A percentile compares a stretch with the other conserved stretches of the same genome.
Evolutionary conservation across 1,284 basidiomycete species (phyloP).

Genomic region (Papiliotrema terrestris): DNA sequence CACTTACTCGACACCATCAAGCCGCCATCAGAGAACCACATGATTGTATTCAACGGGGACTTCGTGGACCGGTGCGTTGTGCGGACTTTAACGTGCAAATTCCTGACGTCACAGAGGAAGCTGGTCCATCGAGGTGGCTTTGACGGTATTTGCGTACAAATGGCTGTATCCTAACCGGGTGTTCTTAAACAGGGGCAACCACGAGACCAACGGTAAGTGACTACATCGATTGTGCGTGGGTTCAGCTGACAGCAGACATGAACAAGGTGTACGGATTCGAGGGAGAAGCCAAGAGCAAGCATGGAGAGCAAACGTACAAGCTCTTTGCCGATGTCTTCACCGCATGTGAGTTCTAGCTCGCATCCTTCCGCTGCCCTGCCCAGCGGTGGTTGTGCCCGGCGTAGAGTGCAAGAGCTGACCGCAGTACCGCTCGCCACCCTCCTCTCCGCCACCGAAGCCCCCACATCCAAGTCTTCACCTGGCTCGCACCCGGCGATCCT

Average conservation of each 20-base stretch:
- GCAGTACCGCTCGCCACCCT: slow-evolving; percentile 87
- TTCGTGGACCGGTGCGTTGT: slow-evolving; percentile 81
- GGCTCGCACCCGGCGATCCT: slow-evolving; percentile 59
- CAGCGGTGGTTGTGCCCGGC: too few species aligned
- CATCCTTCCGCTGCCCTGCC: background rate
- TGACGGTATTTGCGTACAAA: slow-evolving; percentile 93
- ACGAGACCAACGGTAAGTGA: slow-evolving; percentile 69
- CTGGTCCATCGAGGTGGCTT: slow-evolving; percentile 79
- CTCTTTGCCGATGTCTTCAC: slow-evolving; percentile 91
- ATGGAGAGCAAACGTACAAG: slow-evolving; percentile 83
- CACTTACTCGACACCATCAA: slow-evolving; percentile 85
- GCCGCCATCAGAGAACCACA: slow-evolving; percentile 72
- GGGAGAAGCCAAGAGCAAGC: slow-evolving; percentile 93
- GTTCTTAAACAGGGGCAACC: slow-evolving; percentile 93
- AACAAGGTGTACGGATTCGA: slow-evolving; percentile 86
- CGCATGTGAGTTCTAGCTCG: slow-evolving; percentile 58
- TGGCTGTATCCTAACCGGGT: slow-evolving; percentile 87
- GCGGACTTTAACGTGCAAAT: background rate
- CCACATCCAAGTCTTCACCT: slow-evolving; percentile 52
- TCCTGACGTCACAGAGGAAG: slow-evolving; percentile 2
- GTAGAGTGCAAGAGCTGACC: background rate
- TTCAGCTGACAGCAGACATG: slow-evolving; percentile 56
- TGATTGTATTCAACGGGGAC: slow-evolving; percentile 87
- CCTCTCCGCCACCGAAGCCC: slow-evolving; percentile 64
- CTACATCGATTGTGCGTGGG: background rate